Percentiles rank a stretch among this genome's conserved stretches.
Conservation (phyloP, 2,329 filamentous ascomycete genomes). For the Periglandula ipomoeae region DNA sequence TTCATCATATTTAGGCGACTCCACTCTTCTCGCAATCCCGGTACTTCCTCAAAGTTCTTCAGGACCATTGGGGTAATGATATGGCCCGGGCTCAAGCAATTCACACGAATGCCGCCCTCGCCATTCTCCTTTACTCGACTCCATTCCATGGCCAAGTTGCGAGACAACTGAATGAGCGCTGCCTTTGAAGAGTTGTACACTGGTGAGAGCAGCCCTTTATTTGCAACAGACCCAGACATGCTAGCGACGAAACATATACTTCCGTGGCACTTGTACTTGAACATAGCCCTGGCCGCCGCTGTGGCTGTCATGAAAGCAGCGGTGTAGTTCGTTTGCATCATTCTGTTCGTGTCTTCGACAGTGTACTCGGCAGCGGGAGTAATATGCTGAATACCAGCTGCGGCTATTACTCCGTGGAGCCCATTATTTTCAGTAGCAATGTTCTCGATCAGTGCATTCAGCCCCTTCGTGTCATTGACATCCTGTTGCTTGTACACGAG, state of each 20-base stretch:
- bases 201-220: constrained; percentile 53
- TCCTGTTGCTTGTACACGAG: constrained; percentile 61
- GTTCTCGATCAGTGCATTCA: constrained; percentile 48
- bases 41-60: constrained; percentile 58
- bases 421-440: constrained; percentile 52
- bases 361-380: constrained; percentile 59
- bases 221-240: constrained; percentile 44
- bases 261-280: constrained; percentile 39
- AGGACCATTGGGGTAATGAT: constrained; percentile 66
- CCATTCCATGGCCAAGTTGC: constrained; percentile 57
- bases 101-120: constrained; percentile 53
- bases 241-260: constrained; percentile 49
- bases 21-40: constrained; percentile 52
- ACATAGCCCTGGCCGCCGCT: constrained; percentile 47
- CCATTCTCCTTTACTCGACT: constrained; percentile 31
- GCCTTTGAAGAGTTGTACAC: constrained; percentile 62
- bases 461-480: constrained; percentile 49
- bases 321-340: constrained; percentile 62
- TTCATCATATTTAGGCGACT: constrained; percentile 66
- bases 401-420: constrained; percentile 60
- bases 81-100: constrained; percentile 60
- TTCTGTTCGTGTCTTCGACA: constrained; percentile 45
- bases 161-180: constrained; percentile 51
- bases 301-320: constrained; percentile 25
- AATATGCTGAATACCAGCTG: constrained; percentile 60